Base-by-base conservation (phyloP, 306 rosid species). In the Casuarina glauca region DNA sequence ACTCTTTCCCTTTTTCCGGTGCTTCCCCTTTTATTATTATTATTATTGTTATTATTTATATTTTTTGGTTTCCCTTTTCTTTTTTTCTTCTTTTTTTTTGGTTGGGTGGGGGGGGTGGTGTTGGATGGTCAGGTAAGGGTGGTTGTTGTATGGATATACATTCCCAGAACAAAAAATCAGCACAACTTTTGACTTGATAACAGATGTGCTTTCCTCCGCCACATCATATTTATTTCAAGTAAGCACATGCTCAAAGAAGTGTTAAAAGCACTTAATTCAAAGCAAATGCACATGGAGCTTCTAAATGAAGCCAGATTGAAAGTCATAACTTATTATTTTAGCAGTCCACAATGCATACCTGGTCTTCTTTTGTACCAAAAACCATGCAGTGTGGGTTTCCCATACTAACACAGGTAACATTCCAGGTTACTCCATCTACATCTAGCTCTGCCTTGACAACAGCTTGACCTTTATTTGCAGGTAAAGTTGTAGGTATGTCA, bases 361-460 rank as follows among this genome's bases (percentile, higher is more conserved):
- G 89, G 54, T 49, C 85, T 78, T 62, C 93, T 63, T 86, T 85
- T 60, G 85, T 80, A 32, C 97, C 85, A 84, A 89, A 91, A 13
- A 95, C 86, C 54, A 95, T 64, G 49, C 98, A 92, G 60, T 95
- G 98, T 55, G 98, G 98, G 84, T 95, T 95, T 83, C 98, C 98
- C 97, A 92, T 91, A 76, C 98, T 87, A 78, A 95, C 98, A 87
- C 99, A 95, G 52, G 97, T 93, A 36, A 93, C 97, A 43, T 84
- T 84, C 99, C 99, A 95, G 75, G 84, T 84, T 62, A 78, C 87
- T 78, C 97, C 99, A 82, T 91, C 93, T 26, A 93, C 96, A 67
- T 81, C 70, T 52, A 95, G 81, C 72, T 78, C 91, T 3, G 96
- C 75, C 85, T 91, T 88, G 66, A 95, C 91, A 54, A 86, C 93